These are phyloP conservation scores for Dissophora ornata DNA, from an alignment of 192 early-diverging fungal species.

Conservation along the genomic window DNA sequence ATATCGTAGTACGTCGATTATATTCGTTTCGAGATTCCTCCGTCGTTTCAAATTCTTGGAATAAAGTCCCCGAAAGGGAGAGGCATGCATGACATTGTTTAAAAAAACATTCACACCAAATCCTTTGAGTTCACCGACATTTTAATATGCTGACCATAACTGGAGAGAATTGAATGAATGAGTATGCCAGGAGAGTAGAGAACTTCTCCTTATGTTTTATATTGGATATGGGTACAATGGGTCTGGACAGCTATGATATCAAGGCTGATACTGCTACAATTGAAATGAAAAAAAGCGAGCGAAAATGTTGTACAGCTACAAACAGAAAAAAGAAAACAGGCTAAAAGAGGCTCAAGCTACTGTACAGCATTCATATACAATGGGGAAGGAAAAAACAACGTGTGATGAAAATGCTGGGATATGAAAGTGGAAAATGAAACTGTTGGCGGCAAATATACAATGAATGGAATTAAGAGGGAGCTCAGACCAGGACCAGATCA, in stretches of 20 bases:
- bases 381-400: slow-evolving; percentile 7
- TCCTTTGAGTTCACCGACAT: too few species aligned
- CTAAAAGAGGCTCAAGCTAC: neutral
- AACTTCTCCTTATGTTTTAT: too few species aligned
- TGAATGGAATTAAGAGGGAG: neutral
- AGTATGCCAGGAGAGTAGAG: too few species aligned
- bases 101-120: too few species aligned
- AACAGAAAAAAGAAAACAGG: slow-evolving; percentile 5
- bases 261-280: slow-evolving; percentile 17
- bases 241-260: slow-evolving; percentile 3
- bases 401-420: neutral
- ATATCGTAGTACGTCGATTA: slow-evolving; percentile 6
- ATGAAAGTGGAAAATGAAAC: slow-evolving; percentile 1
- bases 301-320: slow-evolving; percentile 19
- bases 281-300: slow-evolving; percentile 1
- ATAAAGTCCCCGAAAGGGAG: too few species aligned
- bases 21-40: too few species aligned
- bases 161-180: too few species aligned
- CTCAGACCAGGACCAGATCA: slow-evolving; percentile 42
- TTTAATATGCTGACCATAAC: too few species aligned
- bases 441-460: neutral
- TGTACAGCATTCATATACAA: slow-evolving; percentile 16
- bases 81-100: too few species aligned
- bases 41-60: too few species aligned
- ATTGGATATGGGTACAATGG: slow-evolving; percentile 25